Conservation (phyloP, 2,329 filamentous ascomycete species). For the Aspergillus eucalypticola region DNA sequence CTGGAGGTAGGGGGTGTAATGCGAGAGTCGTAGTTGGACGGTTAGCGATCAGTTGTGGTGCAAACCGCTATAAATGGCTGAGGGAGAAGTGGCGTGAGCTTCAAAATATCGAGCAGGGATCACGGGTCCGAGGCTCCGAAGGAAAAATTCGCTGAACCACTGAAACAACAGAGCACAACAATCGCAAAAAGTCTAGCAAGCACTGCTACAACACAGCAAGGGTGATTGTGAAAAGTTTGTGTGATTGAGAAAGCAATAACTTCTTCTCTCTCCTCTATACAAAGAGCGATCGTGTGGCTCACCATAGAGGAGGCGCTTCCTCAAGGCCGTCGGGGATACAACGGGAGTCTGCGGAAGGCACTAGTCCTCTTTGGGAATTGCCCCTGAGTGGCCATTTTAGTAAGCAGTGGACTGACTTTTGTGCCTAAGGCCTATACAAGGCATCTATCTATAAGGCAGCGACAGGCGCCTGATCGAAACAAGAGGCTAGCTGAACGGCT, state of each 20-base stretch:
- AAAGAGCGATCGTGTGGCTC: background rate
- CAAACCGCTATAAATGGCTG: slow-evolving; percentile 19
- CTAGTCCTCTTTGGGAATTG: background rate
- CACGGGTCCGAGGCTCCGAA: slow-evolving; percentile 24
- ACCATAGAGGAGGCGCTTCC: background rate
- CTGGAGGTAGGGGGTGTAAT: slow-evolving; percentile 8
- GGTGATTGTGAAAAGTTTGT: background rate
- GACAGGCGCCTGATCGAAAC: background rate
- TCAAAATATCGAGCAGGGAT: slow-evolving; percentile 20
- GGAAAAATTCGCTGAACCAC: slow-evolving; percentile 13
- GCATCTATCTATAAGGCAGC: background rate
- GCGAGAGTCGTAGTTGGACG: slow-evolving; percentile 11
- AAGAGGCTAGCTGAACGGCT: background rate
- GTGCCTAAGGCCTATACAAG: background rate
- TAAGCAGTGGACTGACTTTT: no score
- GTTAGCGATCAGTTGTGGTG: slow-evolving; percentile 9
- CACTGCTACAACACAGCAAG: background rate
- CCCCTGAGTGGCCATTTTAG: background rate
- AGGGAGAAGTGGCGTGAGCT: slow-evolving; percentile 27
- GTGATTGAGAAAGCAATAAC: background rate
- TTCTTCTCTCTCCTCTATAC: background rate
- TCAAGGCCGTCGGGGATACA: background rate
- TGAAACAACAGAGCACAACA: background rate
- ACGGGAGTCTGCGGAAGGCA: background rate
- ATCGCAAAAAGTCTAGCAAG: background rate